A percentile compares a stretch with the other conserved stretches of the same genome.
Evolutionary conservation across 345 rosid genomes (phyloP).

Genomic region (Passiflora organensis): DNA sequence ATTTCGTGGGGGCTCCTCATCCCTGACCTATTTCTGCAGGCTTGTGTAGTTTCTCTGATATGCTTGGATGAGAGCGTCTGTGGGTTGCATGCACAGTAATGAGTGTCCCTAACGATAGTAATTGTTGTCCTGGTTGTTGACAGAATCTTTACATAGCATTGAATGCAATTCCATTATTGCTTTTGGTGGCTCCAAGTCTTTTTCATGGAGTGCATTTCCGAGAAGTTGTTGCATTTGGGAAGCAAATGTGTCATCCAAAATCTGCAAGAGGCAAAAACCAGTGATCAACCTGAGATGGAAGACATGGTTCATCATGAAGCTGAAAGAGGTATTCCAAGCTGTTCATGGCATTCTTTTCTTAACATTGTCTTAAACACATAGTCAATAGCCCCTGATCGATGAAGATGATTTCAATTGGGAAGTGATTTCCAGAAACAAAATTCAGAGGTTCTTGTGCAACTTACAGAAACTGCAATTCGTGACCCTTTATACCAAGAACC

Average conservation of each 20-base stretch:
- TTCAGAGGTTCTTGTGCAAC: neutral
- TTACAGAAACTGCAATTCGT: constrained; percentile 20
- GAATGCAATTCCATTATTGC: constrained; percentile 24
- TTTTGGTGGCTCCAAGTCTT: constrained; percentile 26
- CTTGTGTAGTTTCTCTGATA: neutral
- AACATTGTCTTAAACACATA: too few species aligned
- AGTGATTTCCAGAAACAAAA: neutral
- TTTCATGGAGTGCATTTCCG: constrained; percentile 19
- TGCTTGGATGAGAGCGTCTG: too few species aligned
- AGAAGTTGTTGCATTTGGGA: constrained; percentile 26
- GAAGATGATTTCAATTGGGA: neutral
- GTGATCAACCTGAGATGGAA: neutral
- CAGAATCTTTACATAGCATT: constrained; percentile 17
- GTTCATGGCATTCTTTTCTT: too few species aligned
- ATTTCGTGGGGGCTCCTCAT: neutral
- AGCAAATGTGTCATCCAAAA: constrained; percentile 25
- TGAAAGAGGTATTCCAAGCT: neutral
- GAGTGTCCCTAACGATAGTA: neutral
- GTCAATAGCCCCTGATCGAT: too few species aligned
- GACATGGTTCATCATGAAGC: neutral
- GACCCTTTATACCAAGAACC: constrained; percentile 20
- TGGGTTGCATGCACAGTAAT: too few species aligned
- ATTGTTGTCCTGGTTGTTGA: constrained; percentile 12
- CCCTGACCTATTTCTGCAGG: neutral
- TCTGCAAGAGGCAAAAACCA: constrained; percentile 10